Evolutionary conservation across 768 basidiomycete species (phyloP).

Genomic region (Coprinopsis cinerea): DNA sequence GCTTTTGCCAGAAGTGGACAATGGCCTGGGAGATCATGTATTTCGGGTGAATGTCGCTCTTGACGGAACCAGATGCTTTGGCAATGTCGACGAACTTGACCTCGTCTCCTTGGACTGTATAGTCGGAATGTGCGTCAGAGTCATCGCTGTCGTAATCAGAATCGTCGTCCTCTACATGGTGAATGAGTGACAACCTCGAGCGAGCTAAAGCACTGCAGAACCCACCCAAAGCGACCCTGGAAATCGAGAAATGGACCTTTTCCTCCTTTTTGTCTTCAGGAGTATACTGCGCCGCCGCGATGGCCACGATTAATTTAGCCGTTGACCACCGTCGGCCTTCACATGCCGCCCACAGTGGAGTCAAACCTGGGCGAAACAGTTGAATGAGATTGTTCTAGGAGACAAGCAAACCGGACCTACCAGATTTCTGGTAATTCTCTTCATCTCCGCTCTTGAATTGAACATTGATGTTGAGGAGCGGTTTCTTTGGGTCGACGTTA

Average conservation of each 20-base stretch:
- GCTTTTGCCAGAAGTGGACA: background rate
- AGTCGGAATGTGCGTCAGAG: conserved; percentile 25
- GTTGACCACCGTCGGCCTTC: conserved; percentile 48
- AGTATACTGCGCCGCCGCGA: conserved; percentile 46
- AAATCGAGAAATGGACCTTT: conserved; percentile 27
- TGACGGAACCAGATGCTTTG: conserved; percentile 37
- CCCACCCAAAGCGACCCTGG: conserved; percentile 30
- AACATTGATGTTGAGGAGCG: conserved; percentile 40
- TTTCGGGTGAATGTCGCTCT: conserved; percentile 32
- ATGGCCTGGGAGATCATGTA: conserved; percentile 25
- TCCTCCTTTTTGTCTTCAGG: conserved; percentile 30
- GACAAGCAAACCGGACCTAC: conserved; percentile 15
- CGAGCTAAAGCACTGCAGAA: background rate
- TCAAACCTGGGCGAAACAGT: conserved; percentile 29
- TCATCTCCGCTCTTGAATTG: conserved; percentile 18
- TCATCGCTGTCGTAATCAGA: conserved; percentile 38
- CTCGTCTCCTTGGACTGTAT: conserved; percentile 19
- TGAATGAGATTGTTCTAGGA: background rate
- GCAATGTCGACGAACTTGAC: conserved; percentile 50
- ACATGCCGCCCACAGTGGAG: conserved; percentile 46
- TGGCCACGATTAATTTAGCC: conserved; percentile 52
- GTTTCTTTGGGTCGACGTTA: conserved; percentile 18
- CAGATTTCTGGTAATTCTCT: conserved; percentile 13
- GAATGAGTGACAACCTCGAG: conserved; percentile 4
- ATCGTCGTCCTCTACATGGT: conserved; percentile 35